Base-by-base conservation (phyloP, 78 protist species). In the Dictyostelium capitatum region DNA sequence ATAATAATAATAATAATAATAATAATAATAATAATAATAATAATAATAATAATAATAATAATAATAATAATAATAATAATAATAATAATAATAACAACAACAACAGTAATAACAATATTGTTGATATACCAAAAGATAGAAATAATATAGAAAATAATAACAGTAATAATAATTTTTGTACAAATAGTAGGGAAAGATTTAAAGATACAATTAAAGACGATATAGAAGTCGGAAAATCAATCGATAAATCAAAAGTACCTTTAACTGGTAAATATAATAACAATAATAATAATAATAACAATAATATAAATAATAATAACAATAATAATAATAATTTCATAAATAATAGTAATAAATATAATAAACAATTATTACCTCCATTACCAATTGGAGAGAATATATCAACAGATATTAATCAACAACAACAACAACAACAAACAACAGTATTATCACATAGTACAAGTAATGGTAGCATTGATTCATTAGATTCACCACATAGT, bases 361-460 rank as follows among this genome's bases (percentile, higher is more conserved):
- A 37, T 37, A 41, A 41, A 70, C 79, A 30, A 41, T 25, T 20
- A 43, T 41, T 41, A 41, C 79, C 47, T 4, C 53, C 79, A 70
- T 41, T 70, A 19, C 79, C 79, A 30, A 30, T 70, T 70, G 20
- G 28, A 20, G 17, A 41, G 37, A 30, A 41, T 25, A 43, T 14
- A 70, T 28, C 46, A 59, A 30, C 10, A 32, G 23, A n/a, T 28
- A 32, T 7, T 12, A 28, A n/a, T n/a, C 78, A 74, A 50, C 51
- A 48, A 48, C 43, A 50, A 32, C 32, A 25, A 43, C 48, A 37
- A 37, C 43, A 37, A 2, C 43, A 37, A n/a, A 32, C 32, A 12
- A 37, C 57, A 37, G 28, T n/a, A 17, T 48, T 67, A 19, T 48
- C 89, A 80, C 79, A 70, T 70, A 70, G 79, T 70, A 15, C n/a